These are phyloP conservation scores for Neurospora sp. DNA, from an alignment of 495 filamentous ascomycete species.

Conservation along the genomic window DNA sequence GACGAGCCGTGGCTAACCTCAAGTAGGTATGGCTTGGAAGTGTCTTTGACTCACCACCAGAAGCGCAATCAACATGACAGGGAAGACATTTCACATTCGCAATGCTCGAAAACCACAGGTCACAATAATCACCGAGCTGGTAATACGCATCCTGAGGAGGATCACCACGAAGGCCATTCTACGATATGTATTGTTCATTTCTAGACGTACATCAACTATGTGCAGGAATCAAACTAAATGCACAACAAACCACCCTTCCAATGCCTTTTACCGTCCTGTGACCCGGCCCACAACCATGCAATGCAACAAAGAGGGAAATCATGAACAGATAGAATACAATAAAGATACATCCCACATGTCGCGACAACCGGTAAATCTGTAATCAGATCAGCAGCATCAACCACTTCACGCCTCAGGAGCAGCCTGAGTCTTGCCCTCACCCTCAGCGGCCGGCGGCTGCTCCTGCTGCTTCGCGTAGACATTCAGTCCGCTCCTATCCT, in stretches of 20 bases:
- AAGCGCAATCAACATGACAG: not conserved
- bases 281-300: not conserved
- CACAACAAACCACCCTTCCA: not conserved
- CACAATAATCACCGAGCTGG: not conserved
- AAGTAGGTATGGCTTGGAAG: not conserved
- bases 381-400: not conserved
- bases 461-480: slow-evolving; percentile 13
- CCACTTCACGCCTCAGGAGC: not conserved
- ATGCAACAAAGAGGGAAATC: not conserved
- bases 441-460: not conserved
- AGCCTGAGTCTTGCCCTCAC: not conserved
- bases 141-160: not conserved
- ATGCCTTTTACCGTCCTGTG: not conserved
- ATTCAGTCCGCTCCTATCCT: slow-evolving; percentile 41
- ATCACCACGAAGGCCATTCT: not conserved
- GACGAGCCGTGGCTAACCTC: not conserved
- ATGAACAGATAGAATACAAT: not conserved
- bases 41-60: not conserved
- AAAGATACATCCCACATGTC: not conserved
- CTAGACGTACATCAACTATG: not conserved
- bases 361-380: not conserved
- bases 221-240: not conserved
- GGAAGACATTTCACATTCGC: not conserved
- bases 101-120: not conserved
- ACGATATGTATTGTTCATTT: not conserved